Evolutionary conservation across 352 stramenopile species (phyloP).

Genomic region (Phytophthora pluvialis): DNA sequence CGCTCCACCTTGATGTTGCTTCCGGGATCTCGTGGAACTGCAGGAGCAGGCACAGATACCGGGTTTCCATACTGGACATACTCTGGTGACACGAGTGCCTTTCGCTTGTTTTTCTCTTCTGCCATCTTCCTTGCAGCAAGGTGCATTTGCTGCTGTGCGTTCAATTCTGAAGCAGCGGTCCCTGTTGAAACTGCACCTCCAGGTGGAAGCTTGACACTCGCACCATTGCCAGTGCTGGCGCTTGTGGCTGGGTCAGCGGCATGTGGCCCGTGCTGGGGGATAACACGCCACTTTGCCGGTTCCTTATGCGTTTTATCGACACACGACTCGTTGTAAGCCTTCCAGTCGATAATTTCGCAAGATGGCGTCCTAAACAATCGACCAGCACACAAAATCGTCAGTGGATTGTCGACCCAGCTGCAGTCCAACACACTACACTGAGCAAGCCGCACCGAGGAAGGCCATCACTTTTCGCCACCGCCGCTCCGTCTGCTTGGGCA

Average conservation of each 20-base stretch:
- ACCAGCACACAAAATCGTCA: slow-evolving; percentile 1
- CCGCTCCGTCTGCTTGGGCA: slow-evolving; percentile 21
- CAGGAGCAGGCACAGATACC: slow-evolving; percentile 11
- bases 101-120: slow-evolving; percentile 85
- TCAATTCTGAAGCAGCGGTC: slow-evolving; percentile 22
- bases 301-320: slow-evolving; percentile 69
- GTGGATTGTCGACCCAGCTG: not conserved
- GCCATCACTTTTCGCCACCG: slow-evolving; percentile 15
- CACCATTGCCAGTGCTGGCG: slow-evolving; percentile 4
- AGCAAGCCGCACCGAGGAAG: slow-evolving; percentile 40
- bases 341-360: slow-evolving; percentile 88
- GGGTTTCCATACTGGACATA: slow-evolving; percentile 76
- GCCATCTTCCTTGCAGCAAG: slow-evolving; percentile 48
- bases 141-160: slow-evolving; percentile 50
- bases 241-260: slow-evolving; percentile 47
- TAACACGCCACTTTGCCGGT: slow-evolving; percentile 73
- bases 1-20: slow-evolving; percentile 37
- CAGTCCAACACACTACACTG: not conserved
- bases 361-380: slow-evolving; percentile 49
- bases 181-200: slow-evolving; percentile 5
- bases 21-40: slow-evolving; percentile 5
- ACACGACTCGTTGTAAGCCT: slow-evolving; percentile 79
- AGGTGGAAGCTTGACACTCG: slow-evolving; percentile 36
- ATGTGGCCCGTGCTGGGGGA: slow-evolving; percentile 78
- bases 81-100: slow-evolving; percentile 82